These are phyloP conservation scores for Komagataella kurtzmanii DNA, from an alignment of 805 yeast species.

Conservation along the genomic window DNA sequence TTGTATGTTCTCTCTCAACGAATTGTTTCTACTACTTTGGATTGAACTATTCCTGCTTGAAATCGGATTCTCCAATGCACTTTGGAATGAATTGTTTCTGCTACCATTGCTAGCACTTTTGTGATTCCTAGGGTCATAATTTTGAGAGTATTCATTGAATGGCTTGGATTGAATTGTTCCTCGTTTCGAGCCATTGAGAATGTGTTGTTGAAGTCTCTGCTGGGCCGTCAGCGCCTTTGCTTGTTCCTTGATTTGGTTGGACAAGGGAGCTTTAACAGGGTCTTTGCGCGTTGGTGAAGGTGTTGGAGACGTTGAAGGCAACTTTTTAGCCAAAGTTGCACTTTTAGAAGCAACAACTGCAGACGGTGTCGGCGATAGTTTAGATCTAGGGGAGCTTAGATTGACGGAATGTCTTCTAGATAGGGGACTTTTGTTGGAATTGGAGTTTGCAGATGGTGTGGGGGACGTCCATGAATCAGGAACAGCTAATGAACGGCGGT, in stretches of 20 bases:
- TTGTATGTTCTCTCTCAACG: background rate
- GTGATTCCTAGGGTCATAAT: background rate
- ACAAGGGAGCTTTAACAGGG: background rate
- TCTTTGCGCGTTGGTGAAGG: conserved; percentile 2
- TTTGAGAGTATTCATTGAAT: background rate
- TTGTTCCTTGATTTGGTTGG: background rate
- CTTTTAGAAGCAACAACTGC: background rate
- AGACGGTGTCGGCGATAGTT: background rate
- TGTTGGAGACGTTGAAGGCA: conserved; percentile 10
- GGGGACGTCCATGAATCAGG: conserved; percentile 1
- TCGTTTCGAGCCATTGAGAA: conserved; percentile 8
- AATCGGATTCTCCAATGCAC: background rate
- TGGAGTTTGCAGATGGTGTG: conserved; percentile 3
- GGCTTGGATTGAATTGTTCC: background rate
- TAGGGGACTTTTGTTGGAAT: conserved; percentile 2
- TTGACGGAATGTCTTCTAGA: conserved; percentile 2
- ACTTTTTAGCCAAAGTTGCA: background rate
- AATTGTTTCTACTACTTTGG: background rate
- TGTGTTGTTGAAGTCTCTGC: conserved; percentile 21
- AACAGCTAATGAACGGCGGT: background rate
- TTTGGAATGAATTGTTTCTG: background rate
- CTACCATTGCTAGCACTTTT: background rate
- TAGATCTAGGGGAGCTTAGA: background rate
- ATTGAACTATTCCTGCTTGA: conserved; percentile 1
- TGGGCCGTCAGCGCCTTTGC: conserved; percentile 15